phyloP scores from a whole-genome alignment of 78 protist species.

The Anaeramoeba ignava region DNA sequence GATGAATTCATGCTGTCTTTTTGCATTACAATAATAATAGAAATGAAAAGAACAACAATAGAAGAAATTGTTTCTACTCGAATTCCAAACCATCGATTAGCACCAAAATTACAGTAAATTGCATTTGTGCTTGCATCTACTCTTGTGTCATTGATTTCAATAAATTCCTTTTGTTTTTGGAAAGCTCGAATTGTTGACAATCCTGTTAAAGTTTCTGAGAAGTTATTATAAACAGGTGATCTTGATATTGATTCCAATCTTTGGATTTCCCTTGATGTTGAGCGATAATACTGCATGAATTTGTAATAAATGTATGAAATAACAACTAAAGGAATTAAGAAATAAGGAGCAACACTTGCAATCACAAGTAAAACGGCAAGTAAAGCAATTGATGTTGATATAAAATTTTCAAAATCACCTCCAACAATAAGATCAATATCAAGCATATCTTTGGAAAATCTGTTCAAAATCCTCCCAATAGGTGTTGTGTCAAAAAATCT shows the following conservation, averaged over 20 bases:
- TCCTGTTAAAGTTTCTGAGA: slow-evolving; percentile 44
- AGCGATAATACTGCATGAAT: too few species aligned
- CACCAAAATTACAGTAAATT: too few species aligned
- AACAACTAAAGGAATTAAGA: background rate
- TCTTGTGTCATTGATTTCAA: too few species aligned
- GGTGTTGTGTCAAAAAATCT: background rate
- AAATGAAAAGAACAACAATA: background rate
- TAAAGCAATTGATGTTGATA: background rate
- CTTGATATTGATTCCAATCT: background rate
- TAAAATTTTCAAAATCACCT: too few species aligned
- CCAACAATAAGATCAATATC: too few species aligned
- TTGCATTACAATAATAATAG: too few species aligned
- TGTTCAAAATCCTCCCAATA: slow-evolving; percentile 81
- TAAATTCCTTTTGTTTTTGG: too few species aligned
- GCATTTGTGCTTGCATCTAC: too few species aligned
- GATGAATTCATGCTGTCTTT: slow-evolving; percentile 21
- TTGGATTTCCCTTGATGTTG: slow-evolving; percentile 8
- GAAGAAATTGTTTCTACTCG: slow-evolving; percentile 12
- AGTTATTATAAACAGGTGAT: slow-evolving; percentile 6
- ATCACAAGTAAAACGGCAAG: too few species aligned
- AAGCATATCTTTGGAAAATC: slow-evolving; percentile 73
- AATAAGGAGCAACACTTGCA: background rate
- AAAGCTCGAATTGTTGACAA: background rate
- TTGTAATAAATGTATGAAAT: background rate
- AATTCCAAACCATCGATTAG: slow-evolving; percentile 13